These are phyloP conservation scores for Cornus controversa DNA, from an alignment of 148 eudicot genomes.

Conservation along the genomic window DNA sequence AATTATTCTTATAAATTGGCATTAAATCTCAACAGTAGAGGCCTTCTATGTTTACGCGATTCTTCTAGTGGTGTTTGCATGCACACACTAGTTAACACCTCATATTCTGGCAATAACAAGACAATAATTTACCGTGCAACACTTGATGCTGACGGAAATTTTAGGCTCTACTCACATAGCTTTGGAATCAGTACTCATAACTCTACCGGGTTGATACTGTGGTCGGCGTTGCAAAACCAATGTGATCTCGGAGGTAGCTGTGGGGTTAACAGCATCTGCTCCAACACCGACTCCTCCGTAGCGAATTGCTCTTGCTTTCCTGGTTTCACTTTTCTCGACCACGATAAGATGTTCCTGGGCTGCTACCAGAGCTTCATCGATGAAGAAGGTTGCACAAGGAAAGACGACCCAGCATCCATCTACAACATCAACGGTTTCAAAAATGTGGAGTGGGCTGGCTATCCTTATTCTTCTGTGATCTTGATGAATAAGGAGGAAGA, in stretches of 20 bases:
- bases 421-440: slow-evolving; percentile 1
- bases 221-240: neutral
- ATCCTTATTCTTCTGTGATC: neutral
- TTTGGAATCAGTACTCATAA: neutral
- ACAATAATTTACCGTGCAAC: slow-evolving; percentile 5
- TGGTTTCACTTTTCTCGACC: slow-evolving; percentile 9
- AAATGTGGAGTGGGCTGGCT: neutral
- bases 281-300: neutral
- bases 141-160: slow-evolving; percentile 1
- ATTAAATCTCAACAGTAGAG: neutral
- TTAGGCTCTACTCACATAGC: neutral
- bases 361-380: slow-evolving; percentile 8
- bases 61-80: too few relatives aligned
- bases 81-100: neutral
- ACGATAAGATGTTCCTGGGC: slow-evolving; percentile 4
- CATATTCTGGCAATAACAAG: neutral
- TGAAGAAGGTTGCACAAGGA: neutral
- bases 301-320: slow-evolving; percentile 17
- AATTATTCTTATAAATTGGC: neutral
- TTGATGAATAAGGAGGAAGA: neutral
- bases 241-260: slow-evolving; percentile 12
- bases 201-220: neutral
- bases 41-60: neutral
- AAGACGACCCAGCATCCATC: neutral
- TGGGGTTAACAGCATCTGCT: slow-evolving; percentile 24